Percentiles rank a stretch among this genome's conserved stretches.
Conservation (phyloP, 352 stramenopile genomes). For the Phytophthora melonis region DNA sequence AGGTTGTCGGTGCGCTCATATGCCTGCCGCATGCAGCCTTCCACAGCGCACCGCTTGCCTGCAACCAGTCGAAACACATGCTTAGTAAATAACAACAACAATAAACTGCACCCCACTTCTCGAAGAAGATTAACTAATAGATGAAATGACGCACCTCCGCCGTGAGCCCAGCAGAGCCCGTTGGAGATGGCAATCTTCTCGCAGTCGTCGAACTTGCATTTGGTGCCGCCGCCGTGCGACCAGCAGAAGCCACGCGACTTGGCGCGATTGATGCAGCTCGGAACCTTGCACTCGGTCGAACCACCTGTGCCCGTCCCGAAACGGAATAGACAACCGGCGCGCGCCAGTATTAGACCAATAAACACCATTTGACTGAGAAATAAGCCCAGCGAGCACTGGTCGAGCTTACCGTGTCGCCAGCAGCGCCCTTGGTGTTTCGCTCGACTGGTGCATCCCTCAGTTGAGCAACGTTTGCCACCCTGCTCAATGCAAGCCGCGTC, state of each 20-base stretch:
- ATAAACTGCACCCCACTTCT: not conserved
- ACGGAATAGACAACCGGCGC: slow-evolving; percentile 7
- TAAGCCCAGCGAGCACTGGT: not conserved
- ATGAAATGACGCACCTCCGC: slow-evolving; percentile 52
- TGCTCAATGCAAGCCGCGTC: slow-evolving; percentile 27
- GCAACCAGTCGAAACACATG: not conserved
- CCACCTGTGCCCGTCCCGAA: slow-evolving; percentile 39
- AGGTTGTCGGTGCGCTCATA: slow-evolving; percentile 83
- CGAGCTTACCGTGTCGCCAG: slow-evolving; percentile 68
- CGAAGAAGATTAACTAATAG: not conserved
- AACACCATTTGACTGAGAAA: not conserved
- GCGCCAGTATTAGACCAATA: not conserved
- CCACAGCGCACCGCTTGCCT: slow-evolving; percentile 66
- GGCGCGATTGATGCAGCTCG: slow-evolving; percentile 79
- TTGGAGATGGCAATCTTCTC: slow-evolving; percentile 87
- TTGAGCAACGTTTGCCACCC: slow-evolving; percentile 74
- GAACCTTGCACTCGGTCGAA: slow-evolving; percentile 79
- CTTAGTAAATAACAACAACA: not conserved
- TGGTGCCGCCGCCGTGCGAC: slow-evolving; percentile 87
- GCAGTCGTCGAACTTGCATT: slow-evolving; percentile 75
- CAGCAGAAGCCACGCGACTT: slow-evolving; percentile 89
- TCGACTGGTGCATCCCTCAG: slow-evolving; percentile 69
- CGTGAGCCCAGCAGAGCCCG: slow-evolving; percentile 79
- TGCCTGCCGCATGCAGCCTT: slow-evolving; percentile 67
- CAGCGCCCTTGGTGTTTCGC: slow-evolving; percentile 79